Percentiles rank a stretch among this genome's conserved stretches.
Evolutionary conservation across 2,329 filamentous ascomycete species (phyloP).

Genomic region (Stagonosporopsis chrysanthemi): DNA sequence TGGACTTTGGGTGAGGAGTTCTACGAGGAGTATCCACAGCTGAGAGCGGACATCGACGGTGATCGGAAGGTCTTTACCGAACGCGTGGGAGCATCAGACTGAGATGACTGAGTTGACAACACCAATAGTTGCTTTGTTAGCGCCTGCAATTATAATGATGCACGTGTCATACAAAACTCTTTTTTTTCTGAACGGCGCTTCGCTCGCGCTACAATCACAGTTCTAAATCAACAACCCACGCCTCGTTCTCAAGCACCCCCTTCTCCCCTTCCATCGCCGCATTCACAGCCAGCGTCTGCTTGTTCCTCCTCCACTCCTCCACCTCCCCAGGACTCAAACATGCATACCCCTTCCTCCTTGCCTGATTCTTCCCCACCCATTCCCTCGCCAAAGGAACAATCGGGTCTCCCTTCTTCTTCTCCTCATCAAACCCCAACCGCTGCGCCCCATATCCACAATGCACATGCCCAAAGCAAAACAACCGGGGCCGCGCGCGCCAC

Average conservation of each 20-base stretch:
- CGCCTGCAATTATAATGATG: too few species aligned
- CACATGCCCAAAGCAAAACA: too few species aligned
- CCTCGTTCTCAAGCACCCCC: not conserved
- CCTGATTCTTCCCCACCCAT: not conserved
- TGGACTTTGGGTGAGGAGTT: constrained; percentile 39
- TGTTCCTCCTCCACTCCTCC: not conserved
- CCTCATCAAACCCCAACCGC: not conserved
- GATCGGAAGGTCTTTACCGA: constrained; percentile 29
- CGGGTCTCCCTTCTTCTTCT: not conserved
- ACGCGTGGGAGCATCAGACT: not conserved
- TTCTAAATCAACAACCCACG: not conserved
- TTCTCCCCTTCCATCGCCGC: not conserved
- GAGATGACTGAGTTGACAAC: not conserved
- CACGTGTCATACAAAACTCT: too few species aligned
- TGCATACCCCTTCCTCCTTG: not conserved
- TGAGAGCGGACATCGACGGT: constrained; percentile 42
- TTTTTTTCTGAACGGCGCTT: too few species aligned
- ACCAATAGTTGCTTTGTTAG: not conserved
- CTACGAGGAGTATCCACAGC: constrained; percentile 40
- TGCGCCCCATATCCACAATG: not conserved
- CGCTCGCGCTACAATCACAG: not conserved
- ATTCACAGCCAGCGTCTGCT: not conserved
- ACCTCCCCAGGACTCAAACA: not conserved
- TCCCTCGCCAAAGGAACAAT: not conserved
- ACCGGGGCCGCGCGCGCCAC: too few species aligned